Evolutionary conservation across 139 green algal species (phyloP), one percentile per base, ranked within the genome.

Genomic region (Closterium sp.): DNA sequence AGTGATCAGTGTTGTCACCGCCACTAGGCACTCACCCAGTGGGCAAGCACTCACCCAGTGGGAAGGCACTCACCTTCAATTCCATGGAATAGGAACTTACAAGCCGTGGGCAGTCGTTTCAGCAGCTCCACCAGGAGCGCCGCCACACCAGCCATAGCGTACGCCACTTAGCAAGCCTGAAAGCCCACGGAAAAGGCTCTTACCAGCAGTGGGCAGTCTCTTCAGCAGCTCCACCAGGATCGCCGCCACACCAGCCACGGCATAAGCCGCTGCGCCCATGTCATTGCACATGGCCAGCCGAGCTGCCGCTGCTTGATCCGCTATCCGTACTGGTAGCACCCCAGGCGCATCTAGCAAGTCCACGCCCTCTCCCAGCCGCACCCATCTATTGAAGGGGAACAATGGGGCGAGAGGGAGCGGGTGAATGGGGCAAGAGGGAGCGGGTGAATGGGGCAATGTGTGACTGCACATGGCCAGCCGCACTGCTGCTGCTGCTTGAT

Each of bases 251-350:
- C 30, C 85, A 30, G 89, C 38, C 7, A 88, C 34, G 1, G 97
- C 90, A 94, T 99, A 99, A 0, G 97, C 92, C 2, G 98, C 98
- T 94, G 98, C 96, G 0, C 98, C 98, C 36, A 99, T 99, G 96
- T 99, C 97, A 92, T 99, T 99, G 95, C 97, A 99, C 85, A 99
- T 98, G n/a, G 98, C 98, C 66, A 99, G 95, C 4, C 95, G 95
- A 91, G 96, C 91, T 32, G 97, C 97, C 6, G 97, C 97, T 2
- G 90, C 84, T 90, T 99, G 98, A 94, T 99, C 96, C 2, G 94
- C 92, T 28, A 98, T 92, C 0, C 93, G 89, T 36, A 93, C 91
- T 10, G 97, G 97, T 31, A 98, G 90, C 10, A 96, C 94, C 85
- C 97, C 98, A 12, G 98, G 98, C 0, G 97, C 95, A 87, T 99